Percentiles rank a stretch among this genome's conserved stretches.
phyloP scores from a whole-genome alignment of 2,329 filamentous ascomycete genomes.

The Apiospora koreana region DNA sequence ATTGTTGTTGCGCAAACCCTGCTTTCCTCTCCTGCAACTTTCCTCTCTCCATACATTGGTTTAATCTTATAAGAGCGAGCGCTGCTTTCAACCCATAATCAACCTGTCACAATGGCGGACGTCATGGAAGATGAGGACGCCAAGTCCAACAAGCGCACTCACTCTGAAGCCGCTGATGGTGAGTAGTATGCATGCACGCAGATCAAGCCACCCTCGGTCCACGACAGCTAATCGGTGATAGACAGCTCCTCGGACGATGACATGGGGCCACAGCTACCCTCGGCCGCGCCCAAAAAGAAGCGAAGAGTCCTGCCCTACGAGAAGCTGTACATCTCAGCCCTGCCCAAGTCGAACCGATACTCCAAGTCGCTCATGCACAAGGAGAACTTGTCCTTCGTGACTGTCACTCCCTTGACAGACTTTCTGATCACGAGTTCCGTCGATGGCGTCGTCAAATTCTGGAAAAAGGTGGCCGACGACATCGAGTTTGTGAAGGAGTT shows the following conservation, averaged over 20 bases:
- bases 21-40: background rate
- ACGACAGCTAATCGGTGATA: conserved; percentile 23
- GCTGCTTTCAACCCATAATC: background rate
- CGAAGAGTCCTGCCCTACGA: conserved; percentile 88
- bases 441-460: conserved; percentile 98
- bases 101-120: conserved; percentile 25
- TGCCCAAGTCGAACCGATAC: conserved; percentile 80
- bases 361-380: conserved; percentile 98
- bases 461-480: conserved; percentile 90
- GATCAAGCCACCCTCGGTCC: background rate
- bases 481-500: conserved; percentile 99
- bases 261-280: conserved; percentile 89
- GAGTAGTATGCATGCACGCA: conserved; percentile 9
- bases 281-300: conserved; percentile 83
- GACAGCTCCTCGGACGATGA: conserved; percentile 78
- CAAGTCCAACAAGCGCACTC: conserved; percentile 32
- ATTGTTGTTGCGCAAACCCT: background rate
- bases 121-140: conserved; percentile 19
- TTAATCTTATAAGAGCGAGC: background rate
- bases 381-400: conserved; percentile 86
- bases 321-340: conserved; percentile 88
- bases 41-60: no score
- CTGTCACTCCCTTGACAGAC: conserved; percentile 86
- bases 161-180: conserved; percentile 26
- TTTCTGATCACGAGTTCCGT: conserved; percentile 93